Conservation (phyloP, 2,329 filamentous ascomycete species). For the Chaetomiaceae sp. region DNA sequence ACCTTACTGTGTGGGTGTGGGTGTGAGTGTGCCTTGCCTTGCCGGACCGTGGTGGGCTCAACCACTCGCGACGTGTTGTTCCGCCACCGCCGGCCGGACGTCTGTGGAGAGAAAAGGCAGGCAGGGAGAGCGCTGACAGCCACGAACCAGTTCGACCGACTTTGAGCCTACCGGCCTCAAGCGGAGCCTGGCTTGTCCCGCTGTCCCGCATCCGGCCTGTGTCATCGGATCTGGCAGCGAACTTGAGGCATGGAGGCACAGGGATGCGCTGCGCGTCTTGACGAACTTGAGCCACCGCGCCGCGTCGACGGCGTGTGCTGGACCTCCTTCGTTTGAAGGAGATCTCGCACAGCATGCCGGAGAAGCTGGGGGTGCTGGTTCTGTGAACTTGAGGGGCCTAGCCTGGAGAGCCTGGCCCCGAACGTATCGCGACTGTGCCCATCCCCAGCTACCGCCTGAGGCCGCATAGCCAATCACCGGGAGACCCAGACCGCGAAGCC, state of each 20-base stretch:
- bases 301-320: background rate
- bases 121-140: slow-evolving; percentile 5
- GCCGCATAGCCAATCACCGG: slow-evolving; percentile 15
- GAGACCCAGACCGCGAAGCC: slow-evolving; percentile 11
- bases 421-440: slow-evolving; percentile 9
- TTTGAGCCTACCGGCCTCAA: background rate
- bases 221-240: slow-evolving; percentile 4
- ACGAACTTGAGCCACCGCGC: background rate
- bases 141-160: slow-evolving; percentile 21
- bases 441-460: background rate
- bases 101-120: too few relatives aligned
- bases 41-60: too few relatives aligned
- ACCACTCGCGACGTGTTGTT: background rate
- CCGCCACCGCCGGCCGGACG: background rate
- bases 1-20: too few relatives aligned
- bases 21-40: too few relatives aligned
- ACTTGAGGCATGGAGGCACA: background rate
- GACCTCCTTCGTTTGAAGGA: background rate
- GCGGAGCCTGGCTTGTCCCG: background rate
- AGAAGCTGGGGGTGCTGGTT: background rate
- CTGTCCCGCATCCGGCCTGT: background rate
- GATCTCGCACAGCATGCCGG: background rate
- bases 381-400: slow-evolving; percentile 7
- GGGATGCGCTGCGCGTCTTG: background rate
- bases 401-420: slow-evolving; percentile 5